A percentile compares a stretch with the other conserved stretches of the same genome.
phyloP scores from a whole-genome alignment of 345 rosid species.

The Mangifera indica region DNA sequence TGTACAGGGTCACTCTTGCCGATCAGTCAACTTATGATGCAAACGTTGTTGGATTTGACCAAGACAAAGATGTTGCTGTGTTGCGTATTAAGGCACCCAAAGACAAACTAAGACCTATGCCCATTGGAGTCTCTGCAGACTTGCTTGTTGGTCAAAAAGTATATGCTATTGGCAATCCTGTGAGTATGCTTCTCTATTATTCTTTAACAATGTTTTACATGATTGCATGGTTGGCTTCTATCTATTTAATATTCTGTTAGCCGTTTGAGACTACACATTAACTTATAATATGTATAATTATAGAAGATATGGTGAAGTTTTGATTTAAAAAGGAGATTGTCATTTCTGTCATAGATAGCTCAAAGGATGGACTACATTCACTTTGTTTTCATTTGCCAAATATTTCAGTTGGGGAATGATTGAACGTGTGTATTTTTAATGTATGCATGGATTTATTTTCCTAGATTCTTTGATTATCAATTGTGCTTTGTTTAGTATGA shows the following conservation, averaged over 20 bases:
- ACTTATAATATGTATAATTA: neutral
- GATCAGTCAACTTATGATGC: conserved; percentile 91
- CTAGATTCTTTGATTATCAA: neutral
- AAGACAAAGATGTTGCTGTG: conserved; percentile 97
- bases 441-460: neutral
- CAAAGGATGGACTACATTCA: neutral
- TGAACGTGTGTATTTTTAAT: neutral
- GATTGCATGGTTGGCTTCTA: too few species aligned
- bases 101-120: conserved; percentile 76
- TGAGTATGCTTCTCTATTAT: conserved; percentile 37
- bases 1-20: conserved; percentile 79
- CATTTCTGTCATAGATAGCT: neutral
- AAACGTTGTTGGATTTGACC: conserved; percentile 84
- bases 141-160: conserved; percentile 98
- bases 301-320: neutral
- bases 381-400: neutral
- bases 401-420: neutral
- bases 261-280: neutral
- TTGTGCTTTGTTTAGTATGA: neutral
- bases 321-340: neutral
- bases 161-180: conserved; percentile 94
- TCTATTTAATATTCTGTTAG: conserved; percentile 5
- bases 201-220: neutral
- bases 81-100: conserved; percentile 69
- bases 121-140: conserved; percentile 89